Base-by-base conservation (phyloP, 345 rosid species). In the Limnanthes douglasii region DNA sequence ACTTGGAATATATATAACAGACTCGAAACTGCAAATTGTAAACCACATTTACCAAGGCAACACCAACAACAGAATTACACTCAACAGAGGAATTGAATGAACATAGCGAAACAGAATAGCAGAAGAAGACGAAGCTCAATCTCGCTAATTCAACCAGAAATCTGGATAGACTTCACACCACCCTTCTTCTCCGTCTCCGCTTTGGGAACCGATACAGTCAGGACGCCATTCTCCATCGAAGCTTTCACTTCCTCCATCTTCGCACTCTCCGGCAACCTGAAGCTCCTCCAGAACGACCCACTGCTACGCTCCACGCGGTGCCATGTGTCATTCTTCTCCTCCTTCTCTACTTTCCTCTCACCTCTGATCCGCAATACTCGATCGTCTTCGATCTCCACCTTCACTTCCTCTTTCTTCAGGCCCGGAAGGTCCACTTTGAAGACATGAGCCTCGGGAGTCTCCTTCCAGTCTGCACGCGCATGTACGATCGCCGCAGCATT, bases 211-310 rank as follows among this genome's bases (percentile, higher is more conserved):
- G 45, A 21, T 1, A 64, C 46, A 4, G 46, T 42, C 11, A 59
- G 66, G 37, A 59, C 59, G 2, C 70, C 66, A 8, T 51, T 55
- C 45, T 58, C 61, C 70, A 54, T 54, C 11, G 31, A 40, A 3
- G 70, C 70, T 15, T 59, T 64, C 2, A 58, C 34, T 38, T 50
- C 40, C 6, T 54, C 31, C 23, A 36, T 7, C n/a, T 36, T 36
- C 3, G 21, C 21, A 20, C 9, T 36, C 22, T 36, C 40, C 13
- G 40, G 40, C 21, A 34, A 15, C 39, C 11, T 8, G 39, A 34
- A 34, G 20, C 18, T 3, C 39, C 39, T 15, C 7, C 1, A 15
- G 21, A 34, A 36, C 40, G 1, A 1, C 5, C 40, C 40, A 1
- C n/a, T 7, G 5, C 13, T 10, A 10, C 40, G 21, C 21, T 36